Evolutionary conservation across 2,329 filamentous ascomycete genomes (phyloP).

Genomic region (Fusarium mundagurra): DNA sequence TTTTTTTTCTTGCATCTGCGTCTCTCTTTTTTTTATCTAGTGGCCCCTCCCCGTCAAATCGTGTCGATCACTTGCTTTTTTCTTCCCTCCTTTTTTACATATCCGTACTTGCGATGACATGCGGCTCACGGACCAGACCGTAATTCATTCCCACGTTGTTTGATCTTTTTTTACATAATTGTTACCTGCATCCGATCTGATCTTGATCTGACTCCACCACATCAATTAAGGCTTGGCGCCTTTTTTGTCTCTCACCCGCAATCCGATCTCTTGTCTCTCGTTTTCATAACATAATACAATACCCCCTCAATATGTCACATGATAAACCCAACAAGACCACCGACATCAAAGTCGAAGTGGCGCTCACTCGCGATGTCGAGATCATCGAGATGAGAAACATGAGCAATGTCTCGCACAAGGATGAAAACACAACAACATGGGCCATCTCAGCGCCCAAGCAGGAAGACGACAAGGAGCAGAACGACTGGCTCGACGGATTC

Average conservation of each 20-base stretch:
- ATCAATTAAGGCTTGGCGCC: constrained; percentile 7
- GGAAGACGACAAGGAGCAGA: constrained; percentile 7
- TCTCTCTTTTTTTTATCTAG: constrained; percentile 1
- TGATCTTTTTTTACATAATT: constrained; percentile 8
- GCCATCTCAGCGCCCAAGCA: constrained; percentile 18
- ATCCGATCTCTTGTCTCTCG: not conserved
- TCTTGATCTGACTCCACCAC: constrained; percentile 10
- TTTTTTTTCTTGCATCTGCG: not conserved
- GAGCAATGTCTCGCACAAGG: constrained; percentile 5
- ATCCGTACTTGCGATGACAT: not conserved
- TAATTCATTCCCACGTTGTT: not conserved
- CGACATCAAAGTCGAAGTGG: constrained; percentile 33
- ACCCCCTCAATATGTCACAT: constrained; percentile 20
- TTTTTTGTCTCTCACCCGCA: not conserved
- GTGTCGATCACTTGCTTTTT: constrained; percentile 14
- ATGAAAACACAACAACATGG: constrained; percentile 16
- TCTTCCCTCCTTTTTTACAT: not conserved
- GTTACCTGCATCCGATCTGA: constrained; percentile 11
- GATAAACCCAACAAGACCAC: constrained; percentile 29
- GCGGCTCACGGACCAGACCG: constrained; percentile 20
- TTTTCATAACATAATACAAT: constrained; percentile 6
- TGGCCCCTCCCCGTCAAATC: not conserved
- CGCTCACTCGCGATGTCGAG: constrained; percentile 29
- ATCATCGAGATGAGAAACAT: constrained; percentile 29
- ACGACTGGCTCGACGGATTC: constrained; percentile 38